Percentiles rank a stretch among this genome's conserved stretches.
These are phyloP conservation scores for Stachybotrys echinatus DNA, from an alignment of 2,329 filamentous ascomycete genomes.

Conservation along the genomic window DNA sequence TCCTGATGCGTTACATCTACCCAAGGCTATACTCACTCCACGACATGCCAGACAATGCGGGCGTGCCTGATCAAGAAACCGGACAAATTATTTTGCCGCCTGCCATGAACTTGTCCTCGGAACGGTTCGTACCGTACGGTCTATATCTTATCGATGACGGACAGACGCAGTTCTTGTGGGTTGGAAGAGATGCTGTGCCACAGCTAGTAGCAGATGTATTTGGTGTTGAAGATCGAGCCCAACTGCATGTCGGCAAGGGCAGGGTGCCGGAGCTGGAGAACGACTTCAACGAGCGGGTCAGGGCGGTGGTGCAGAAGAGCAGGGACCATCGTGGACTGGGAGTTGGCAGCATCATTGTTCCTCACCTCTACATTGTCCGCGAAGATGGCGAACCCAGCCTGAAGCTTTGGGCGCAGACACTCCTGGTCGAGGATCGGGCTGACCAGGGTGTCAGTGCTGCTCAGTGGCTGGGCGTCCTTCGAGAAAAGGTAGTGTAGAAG, in stretches of 20 bases:
- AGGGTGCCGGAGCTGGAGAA: conserved; percentile 82
- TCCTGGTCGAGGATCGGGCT: conserved; percentile 89
- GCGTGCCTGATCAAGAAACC: conserved; percentile 76
- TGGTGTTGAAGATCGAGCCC: conserved; percentile 74
- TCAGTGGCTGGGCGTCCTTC: conserved; percentile 86
- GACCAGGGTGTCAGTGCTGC: conserved; percentile 90
- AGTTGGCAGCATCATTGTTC: conserved; percentile 87
- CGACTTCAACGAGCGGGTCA: conserved; percentile 93
- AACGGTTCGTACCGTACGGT: conserved; percentile 81
- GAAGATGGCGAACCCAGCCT: conserved; percentile 95
- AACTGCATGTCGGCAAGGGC: conserved; percentile 87
- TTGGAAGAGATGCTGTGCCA: conserved; percentile 87
- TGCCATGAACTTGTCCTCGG: conserved; percentile 79
- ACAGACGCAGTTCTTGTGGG: conserved; percentile 96
- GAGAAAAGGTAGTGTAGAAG: conserved; percentile 75
- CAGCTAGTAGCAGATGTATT: conserved; percentile 89
- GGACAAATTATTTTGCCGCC: conserved; percentile 87
- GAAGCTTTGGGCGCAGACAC: conserved; percentile 93
- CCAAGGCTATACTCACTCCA: conserved; percentile 80
- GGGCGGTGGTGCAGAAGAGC: conserved; percentile 88
- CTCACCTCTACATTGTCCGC: conserved; percentile 86
- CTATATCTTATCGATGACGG: conserved; percentile 96
- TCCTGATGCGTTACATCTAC: conserved; percentile 91
- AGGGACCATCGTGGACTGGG: conserved; percentile 80
- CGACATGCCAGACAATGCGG: conserved; percentile 94